Percentiles rank a stretch among this genome's conserved stretches.
phyloP scores from a whole-genome alignment of 2,329 filamentous ascomycete genomes.

The Talaromyces amestolkiae region DNA sequence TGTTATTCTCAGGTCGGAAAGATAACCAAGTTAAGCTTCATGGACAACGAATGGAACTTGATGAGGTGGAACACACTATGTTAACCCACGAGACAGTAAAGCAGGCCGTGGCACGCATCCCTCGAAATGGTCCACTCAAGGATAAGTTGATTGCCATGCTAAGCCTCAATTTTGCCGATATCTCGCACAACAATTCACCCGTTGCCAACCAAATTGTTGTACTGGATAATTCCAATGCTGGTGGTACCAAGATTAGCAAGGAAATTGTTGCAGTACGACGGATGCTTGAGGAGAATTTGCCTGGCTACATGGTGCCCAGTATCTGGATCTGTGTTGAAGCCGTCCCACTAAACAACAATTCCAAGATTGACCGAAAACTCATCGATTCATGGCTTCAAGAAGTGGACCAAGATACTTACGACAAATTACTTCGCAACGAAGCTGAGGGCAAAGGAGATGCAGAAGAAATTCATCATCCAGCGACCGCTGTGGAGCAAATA shows the following conservation, averaged over 20 bases:
- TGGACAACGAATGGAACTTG: constrained; percentile 35
- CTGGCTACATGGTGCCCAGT: constrained; percentile 40
- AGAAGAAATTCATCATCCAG: neutral
- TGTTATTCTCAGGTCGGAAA: constrained; percentile 32
- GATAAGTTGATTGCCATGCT: neutral
- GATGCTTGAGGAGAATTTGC: constrained; percentile 14
- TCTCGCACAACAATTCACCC: neutral
- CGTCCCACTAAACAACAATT: constrained; percentile 40
- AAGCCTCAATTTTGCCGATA: neutral
- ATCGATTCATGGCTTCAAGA: constrained; percentile 29
- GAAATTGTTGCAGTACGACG: neutral
- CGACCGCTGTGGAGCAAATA: constrained; percentile 27
- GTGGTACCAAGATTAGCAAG: neutral
- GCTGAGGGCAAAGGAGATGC: neutral
- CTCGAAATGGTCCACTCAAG: neutral
- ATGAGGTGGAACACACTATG: constrained; percentile 29
- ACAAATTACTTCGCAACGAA: neutral
- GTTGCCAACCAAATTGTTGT: neutral
- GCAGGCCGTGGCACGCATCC: neutral
- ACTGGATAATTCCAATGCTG: neutral
- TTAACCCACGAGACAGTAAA: neutral
- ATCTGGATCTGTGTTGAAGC: constrained; percentile 36
- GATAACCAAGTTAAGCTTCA: constrained; percentile 35
- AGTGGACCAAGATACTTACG: constrained; percentile 8
- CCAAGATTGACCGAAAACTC: constrained; percentile 35